Evolutionary conservation across 176 grass and related monocot genomes (phyloP).

Genomic region (Leersia perrieri): DNA sequence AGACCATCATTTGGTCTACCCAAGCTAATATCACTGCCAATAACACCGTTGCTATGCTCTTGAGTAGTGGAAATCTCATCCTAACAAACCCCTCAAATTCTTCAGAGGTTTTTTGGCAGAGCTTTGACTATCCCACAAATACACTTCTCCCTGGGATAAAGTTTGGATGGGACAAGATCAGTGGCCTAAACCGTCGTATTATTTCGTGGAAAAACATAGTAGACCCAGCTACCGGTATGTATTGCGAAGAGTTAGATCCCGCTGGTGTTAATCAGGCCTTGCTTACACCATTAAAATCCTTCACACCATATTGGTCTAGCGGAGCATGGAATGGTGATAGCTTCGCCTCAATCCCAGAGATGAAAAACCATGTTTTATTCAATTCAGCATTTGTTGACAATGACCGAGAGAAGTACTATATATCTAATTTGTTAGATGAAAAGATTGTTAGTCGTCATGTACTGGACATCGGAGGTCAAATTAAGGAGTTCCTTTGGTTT

Average conservation of each 20-base stretch:
- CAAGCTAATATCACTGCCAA: neutral
- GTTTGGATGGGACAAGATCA: constrained; percentile 40
- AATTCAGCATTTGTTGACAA: constrained; percentile 22
- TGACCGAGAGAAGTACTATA: constrained; percentile 23
- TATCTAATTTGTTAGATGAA: neutral
- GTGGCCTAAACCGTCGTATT: constrained; percentile 25
- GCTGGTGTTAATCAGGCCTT: neutral
- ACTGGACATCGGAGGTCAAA: constrained; percentile 21
- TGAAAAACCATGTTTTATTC: neutral
- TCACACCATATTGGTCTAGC: neutral
- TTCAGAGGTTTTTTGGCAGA: constrained; percentile 25
- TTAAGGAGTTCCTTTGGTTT: constrained; percentile 2
- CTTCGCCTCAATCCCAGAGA: constrained; percentile 29
- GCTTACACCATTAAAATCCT: neutral
- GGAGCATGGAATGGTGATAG: constrained; percentile 44
- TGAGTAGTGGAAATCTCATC: constrained; percentile 28
- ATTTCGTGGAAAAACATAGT: constrained; percentile 30
- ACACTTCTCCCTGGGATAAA: constrained; percentile 34
- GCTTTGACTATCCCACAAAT: constrained; percentile 47
- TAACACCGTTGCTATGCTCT: neutral
- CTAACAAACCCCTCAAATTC: constrained; percentile 3
- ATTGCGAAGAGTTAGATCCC: neutral
- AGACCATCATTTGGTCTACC: constrained; percentile 8
- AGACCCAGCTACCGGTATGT: constrained; percentile 32
- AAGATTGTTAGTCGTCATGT: neutral